Evolutionary conservation across 169 alveolate genomes (phyloP), one percentile per base, ranked within the genome.

Genomic region (Neospora caninum): DNA sequence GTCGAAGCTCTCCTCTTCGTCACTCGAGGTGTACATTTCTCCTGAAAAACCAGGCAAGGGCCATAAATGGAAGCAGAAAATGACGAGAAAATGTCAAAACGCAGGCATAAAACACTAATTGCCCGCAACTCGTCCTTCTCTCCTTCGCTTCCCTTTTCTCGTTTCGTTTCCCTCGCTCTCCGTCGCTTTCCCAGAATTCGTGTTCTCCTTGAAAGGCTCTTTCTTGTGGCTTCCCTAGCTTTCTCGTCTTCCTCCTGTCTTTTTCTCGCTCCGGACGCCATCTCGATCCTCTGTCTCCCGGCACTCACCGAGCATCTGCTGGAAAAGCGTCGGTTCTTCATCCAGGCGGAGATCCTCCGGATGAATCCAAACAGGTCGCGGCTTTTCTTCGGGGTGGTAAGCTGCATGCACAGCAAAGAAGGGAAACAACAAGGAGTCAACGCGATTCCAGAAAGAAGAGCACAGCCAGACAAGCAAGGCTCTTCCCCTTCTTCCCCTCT

Each of bases 251-350:
- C 13, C 58, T 13, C 13, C 58, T 49, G 58, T 49, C 13, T 49
- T 49, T 7, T 13, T 49, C 58, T 49, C 58, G 4, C 58, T 49
- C 58, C 13, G 22, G 58, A 13, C 13, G 22, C 58, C 22, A 49
- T 49, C 4, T 49, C 58, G 22, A 49, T 13, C 22, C 4, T 49
- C 13, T 13, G 22, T 49, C 13, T 49, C 58, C 13, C 58, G 13
- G 58, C 31, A 22, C 88, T 73, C 45, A 93, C 96, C 96, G 53
- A 94, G 91, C 93, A 94, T 94, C 95, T 94, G 96, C 88, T 94
- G 96, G 91, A 94, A 91, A 64, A 94, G 95, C 34, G 95, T 91
- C 39, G 96, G 95, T 67, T 91, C 95, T 67, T 84, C 93, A 39
- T 94, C 96, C 43, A 94, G 91, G 80, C 67, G 88, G 31, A 92